phyloP scores from a whole-genome alignment of 129 eudicot species.

The Centaurea solstitialis region DNA sequence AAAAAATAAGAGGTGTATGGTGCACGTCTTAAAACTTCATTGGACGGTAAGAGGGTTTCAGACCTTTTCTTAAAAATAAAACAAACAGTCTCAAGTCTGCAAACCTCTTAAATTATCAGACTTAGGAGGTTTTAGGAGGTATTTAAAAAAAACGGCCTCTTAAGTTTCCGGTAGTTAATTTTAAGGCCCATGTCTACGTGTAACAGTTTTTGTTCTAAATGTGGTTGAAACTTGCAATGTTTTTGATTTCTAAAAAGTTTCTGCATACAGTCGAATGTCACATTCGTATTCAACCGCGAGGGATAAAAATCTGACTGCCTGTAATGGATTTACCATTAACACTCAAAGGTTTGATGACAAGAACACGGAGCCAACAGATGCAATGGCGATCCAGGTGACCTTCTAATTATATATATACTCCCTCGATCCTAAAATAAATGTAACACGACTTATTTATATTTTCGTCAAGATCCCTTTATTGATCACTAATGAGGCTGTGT shows the following conservation, averaged over 20 bases:
- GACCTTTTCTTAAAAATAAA: no score
- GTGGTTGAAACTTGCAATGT: not conserved
- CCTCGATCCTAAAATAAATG: not conserved
- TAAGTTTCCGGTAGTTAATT: no score
- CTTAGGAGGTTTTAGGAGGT: no score
- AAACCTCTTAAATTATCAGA: no score
- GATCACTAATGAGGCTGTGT: not conserved
- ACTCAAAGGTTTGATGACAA: conserved; percentile 58
- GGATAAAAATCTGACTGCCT: conserved; percentile 56
- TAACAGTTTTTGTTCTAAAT: not conserved
- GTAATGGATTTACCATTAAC: conserved; percentile 39
- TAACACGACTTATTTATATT: not conserved
- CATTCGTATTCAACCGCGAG: conserved; percentile 67
- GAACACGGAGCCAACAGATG: conserved; percentile 42
- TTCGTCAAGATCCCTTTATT: not conserved
- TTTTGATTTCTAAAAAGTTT: conserved; percentile 5
- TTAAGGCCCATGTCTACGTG: no score
- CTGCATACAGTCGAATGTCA: conserved; percentile 60
- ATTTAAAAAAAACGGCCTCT: no score
- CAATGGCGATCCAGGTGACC: conserved; percentile 57
- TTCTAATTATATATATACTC: not conserved
- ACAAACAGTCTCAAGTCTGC: no score
- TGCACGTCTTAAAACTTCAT: no score
- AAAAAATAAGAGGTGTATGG: no score
- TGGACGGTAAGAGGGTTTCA: no score